phyloP scores from a whole-genome alignment of 805 yeast species.

The Candida saitoana region DNA sequence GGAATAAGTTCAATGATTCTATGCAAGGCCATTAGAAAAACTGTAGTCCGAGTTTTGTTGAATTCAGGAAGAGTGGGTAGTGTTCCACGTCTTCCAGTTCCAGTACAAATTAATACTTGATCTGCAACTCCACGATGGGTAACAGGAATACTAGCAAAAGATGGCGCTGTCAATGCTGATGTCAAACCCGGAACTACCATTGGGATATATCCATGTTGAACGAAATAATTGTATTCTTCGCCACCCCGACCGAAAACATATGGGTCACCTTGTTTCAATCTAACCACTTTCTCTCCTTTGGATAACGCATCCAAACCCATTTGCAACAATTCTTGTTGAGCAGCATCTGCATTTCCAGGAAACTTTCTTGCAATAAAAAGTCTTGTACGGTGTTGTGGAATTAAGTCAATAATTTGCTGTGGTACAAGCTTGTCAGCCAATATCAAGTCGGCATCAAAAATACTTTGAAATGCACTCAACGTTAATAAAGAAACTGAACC shows the following conservation, averaged over 20 bases:
- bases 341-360: constrained; percentile 94
- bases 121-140: constrained; percentile 91
- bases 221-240: constrained; percentile 76
- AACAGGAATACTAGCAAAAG: constrained; percentile 77
- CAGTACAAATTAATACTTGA: constrained; percentile 89
- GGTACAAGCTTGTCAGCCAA: constrained; percentile 93
- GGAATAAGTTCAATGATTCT: constrained; percentile 58
- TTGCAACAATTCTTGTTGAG: constrained; percentile 79
- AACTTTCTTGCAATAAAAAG: constrained; percentile 87
- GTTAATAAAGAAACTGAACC: constrained; percentile 82
- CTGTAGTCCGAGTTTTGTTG: constrained; percentile 69
- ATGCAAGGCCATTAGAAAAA: constrained; percentile 87
- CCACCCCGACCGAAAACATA: constrained; percentile 96
- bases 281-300: constrained; percentile 72
- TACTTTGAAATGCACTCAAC: constrained; percentile 77
- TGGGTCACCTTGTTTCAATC: constrained; percentile 96
- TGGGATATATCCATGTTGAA: constrained; percentile 64
- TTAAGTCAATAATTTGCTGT: constrained; percentile 72
- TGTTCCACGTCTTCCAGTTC: constrained; percentile 86
- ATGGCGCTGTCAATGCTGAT: constrained; percentile 85
- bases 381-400: constrained; percentile 67
- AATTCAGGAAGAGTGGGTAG: constrained; percentile 75
- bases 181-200: constrained; percentile 82
- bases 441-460: constrained; percentile 75
- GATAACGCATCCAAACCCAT: constrained; percentile 63